Evolutionary conservation across 148 eudicot species (phyloP).

Genomic region (Pharnaceum exiguum): DNA sequence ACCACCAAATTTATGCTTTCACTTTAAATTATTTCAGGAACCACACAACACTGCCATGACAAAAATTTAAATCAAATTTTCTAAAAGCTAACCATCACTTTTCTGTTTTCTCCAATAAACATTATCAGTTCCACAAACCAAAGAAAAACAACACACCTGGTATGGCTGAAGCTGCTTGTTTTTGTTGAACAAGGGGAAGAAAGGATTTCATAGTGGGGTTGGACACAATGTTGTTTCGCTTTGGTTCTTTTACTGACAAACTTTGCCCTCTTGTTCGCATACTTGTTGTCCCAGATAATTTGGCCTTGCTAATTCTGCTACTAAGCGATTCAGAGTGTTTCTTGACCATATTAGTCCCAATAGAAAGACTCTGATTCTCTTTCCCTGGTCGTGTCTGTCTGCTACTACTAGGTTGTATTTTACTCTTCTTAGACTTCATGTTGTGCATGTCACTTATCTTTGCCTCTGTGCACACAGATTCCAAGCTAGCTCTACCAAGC

Average conservation of each 20-base stretch:
- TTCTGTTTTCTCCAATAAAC: neutral
- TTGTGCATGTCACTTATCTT: constrained; percentile 30
- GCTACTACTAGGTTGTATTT: constrained; percentile 26
- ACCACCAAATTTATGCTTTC: no score
- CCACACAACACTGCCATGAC: no score
- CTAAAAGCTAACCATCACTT: no score
- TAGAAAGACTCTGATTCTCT: constrained; percentile 40
- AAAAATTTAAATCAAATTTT: no score
- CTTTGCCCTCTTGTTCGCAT: constrained; percentile 50
- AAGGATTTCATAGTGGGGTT: constrained; percentile 77
- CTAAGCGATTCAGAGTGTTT: constrained; percentile 40
- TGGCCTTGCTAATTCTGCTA: constrained; percentile 43
- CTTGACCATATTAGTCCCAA: constrained; percentile 35
- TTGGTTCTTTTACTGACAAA: constrained; percentile 50
- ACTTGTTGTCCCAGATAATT: constrained; percentile 43
- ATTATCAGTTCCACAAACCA: neutral
- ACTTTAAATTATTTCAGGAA: no score
- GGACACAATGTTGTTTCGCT: constrained; percentile 70
- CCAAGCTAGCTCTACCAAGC: constrained; percentile 33
- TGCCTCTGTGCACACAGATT: constrained; percentile 35
- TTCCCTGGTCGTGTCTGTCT: constrained; percentile 34
- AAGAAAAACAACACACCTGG: constrained; percentile 43
- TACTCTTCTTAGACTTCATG: constrained; percentile 28
- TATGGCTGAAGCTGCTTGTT: constrained; percentile 60
- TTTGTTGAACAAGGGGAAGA: constrained; percentile 74